Evolutionary conservation across 108 stramenopile species (phyloP).

Genomic region (Nitzschia inconspicua): DNA sequence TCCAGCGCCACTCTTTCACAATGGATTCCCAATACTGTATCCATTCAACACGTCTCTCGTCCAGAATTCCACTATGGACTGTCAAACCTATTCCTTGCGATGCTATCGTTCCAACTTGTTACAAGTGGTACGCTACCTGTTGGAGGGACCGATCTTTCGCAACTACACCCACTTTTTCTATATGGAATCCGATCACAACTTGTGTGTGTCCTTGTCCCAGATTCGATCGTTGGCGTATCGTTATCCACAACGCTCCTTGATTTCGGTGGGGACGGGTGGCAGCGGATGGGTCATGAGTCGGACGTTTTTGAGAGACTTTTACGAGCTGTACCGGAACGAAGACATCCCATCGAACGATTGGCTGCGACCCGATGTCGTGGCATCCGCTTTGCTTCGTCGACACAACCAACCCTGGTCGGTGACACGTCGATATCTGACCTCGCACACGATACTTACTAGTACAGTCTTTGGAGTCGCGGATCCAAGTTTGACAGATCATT

Average conservation of each 20-base stretch:
- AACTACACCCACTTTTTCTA: constrained; percentile 21
- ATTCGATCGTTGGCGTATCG: constrained; percentile 16
- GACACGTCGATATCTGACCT: constrained; percentile 30
- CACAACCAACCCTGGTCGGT: constrained; percentile 28
- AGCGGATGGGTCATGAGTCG: constrained; percentile 35
- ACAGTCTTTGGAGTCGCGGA: background rate
- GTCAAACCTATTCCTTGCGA: constrained; percentile 15
- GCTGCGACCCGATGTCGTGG: constrained; percentile 19
- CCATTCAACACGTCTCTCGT: no score
- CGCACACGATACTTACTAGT: constrained; percentile 14
- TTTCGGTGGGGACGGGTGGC: constrained; percentile 17
- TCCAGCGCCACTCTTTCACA: constrained; percentile 18
- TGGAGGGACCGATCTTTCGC: background rate
- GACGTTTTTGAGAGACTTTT: constrained; percentile 18
- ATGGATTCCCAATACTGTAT: constrained; percentile 6
- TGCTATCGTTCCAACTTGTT: constrained; percentile 32
- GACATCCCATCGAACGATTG: background rate
- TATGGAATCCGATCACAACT: constrained; percentile 34
- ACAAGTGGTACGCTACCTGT: background rate
- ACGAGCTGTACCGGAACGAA: background rate
- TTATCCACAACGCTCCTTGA: no score
- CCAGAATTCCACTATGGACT: background rate
- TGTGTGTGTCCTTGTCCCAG: constrained; percentile 25
- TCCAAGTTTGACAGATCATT: background rate
- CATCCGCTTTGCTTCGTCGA: constrained; percentile 7